Evolutionary conservation across 805 yeast species (phyloP).

Genomic region (Wickerhamomyces bovis): DNA sequence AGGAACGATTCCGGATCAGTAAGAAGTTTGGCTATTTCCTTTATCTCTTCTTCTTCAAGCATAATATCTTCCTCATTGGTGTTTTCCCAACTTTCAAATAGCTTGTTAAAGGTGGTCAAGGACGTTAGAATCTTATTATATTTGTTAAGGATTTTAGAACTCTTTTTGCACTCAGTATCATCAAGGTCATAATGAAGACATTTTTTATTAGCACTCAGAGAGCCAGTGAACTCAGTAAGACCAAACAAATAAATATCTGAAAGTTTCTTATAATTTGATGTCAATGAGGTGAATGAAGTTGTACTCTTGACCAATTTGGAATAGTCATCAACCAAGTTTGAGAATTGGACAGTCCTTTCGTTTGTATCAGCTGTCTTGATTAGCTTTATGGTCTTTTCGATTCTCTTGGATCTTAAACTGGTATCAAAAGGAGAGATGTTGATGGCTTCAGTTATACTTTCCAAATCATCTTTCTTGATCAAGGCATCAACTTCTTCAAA

Average conservation of each 20-base stretch:
- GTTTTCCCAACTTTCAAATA: constrained; percentile 35
- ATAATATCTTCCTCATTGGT: constrained; percentile 30
- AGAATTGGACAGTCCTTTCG: constrained; percentile 14
- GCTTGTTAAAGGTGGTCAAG: constrained; percentile 36
- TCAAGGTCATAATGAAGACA: constrained; percentile 81
- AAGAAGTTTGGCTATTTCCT: constrained; percentile 31
- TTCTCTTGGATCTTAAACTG: constrained; percentile 27
- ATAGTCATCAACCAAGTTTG: constrained; percentile 22
- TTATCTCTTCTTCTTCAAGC: constrained; percentile 38
- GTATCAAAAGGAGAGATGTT: constrained; percentile 39
- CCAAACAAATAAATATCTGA: constrained; percentile 43
- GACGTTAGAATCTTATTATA: constrained; percentile 28
- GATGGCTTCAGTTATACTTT: constrained; percentile 29
- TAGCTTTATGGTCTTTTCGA: constrained; percentile 24
- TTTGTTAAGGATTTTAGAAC: constrained; percentile 48
- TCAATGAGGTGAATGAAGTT: constrained; percentile 21
- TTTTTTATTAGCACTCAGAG: constrained; percentile 47
- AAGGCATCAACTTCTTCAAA: constrained; percentile 15
- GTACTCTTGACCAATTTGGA: constrained; percentile 19
- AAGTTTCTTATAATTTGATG: constrained; percentile 23
- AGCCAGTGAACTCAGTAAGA: constrained; percentile 44
- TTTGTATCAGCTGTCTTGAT: constrained; percentile 13
- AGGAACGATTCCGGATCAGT: constrained; percentile 18
- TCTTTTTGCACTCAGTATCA: constrained; percentile 46
- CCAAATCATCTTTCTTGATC: constrained; percentile 25